phyloP scores from a whole-genome alignment of 2,329 filamentous ascomycete species.

The Fonsecaea monophora region DNA sequence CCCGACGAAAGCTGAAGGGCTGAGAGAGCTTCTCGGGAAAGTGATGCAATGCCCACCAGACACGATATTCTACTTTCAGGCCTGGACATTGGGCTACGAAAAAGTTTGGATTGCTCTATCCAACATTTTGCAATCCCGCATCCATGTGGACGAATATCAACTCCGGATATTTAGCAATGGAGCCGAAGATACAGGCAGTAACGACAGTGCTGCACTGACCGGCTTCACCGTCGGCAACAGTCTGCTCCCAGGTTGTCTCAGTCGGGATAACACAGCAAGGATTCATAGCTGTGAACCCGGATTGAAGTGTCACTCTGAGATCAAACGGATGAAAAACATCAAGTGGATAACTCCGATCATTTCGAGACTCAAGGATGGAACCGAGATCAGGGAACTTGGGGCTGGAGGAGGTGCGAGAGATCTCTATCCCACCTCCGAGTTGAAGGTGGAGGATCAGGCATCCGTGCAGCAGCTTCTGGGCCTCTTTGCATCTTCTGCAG shows the following conservation, averaged over 20 bases:
- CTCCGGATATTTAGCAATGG: conserved; percentile 73
- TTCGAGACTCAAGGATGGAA: conserved; percentile 65
- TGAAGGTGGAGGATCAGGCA: conserved; percentile 62
- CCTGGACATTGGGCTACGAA: conserved; percentile 94
- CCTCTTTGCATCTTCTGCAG: conserved; percentile 55
- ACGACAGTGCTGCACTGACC: conserved; percentile 70
- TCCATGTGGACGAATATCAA: conserved; percentile 86
- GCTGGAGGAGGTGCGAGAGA: conserved; percentile 81
- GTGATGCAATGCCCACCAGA: conserved; percentile 71
- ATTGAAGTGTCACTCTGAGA: conserved; percentile 50
- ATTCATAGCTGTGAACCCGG: conserved; percentile 88
- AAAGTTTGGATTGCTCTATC: conserved; percentile 87
- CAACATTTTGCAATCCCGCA: conserved; percentile 69
- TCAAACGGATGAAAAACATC: conserved; percentile 58
- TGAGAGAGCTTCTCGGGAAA: conserved; percentile 74
- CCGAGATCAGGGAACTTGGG: conserved; percentile 73
- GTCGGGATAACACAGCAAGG: conserved; percentile 64
- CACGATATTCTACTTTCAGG: conserved; percentile 81
- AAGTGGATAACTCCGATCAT: conserved; percentile 83
- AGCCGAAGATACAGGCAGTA: conserved; percentile 49
- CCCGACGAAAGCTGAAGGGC: conserved; percentile 73
- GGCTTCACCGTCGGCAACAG: conserved; percentile 79
- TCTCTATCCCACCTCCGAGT: conserved; percentile 69
- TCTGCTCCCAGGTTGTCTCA: conserved; percentile 73
- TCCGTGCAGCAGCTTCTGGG: conserved; percentile 61